Base-by-base conservation (phyloP, 495 filamentous ascomycete species). In the Opeltia flavorubescens region DNA sequence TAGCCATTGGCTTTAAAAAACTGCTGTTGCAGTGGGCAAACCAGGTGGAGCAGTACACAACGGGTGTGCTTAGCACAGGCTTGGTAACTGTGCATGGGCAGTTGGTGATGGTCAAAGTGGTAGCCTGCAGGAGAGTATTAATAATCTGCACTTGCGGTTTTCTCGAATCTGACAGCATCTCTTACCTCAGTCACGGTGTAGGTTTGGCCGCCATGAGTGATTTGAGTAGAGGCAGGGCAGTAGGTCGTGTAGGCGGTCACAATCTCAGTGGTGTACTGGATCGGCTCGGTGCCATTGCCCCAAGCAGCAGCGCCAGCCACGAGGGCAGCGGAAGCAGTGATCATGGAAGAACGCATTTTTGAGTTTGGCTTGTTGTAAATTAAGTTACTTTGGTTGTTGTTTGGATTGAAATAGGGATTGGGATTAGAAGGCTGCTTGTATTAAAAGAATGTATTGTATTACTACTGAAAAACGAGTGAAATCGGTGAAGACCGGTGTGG, bases 181-280 rank as follows among this genome's bases (percentile, higher is more conserved):
- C 65, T 56, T 66, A 76, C 80, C 68, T 78, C 74, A 58, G 83
- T 83, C 65, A 89, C 75, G 61, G 77, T 85, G 80, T 86, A 84
- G 69, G 85, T 91, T 48, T 70, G 63, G 63, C 66, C 67, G 63
- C 72, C 76, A 70, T 80, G 69, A 60, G 74, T 76, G 66, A 93
- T 63, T 53, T 68, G 59, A 58, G 88, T 93, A 55, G 86, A 63
- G 57, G 66, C 69, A 12, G 86, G 83, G 83, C 88, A 94, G 80
- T 72, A 87, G 61, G 87, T 94, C 71, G 80, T 84, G 74, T 80
- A 82, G 38, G 75, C 68, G 44, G 82, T 86, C 57, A 89, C 76
- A 43, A 83, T 69, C 70, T 89, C 81, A 51, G 85, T 94, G 67
- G 75, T 75, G 67, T 75, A 78, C 58, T 52, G 54, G 26, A 59